Base-by-base conservation (phyloP, 352 stramenopile genomes). In the Pythium grandisporangium region DNA sequence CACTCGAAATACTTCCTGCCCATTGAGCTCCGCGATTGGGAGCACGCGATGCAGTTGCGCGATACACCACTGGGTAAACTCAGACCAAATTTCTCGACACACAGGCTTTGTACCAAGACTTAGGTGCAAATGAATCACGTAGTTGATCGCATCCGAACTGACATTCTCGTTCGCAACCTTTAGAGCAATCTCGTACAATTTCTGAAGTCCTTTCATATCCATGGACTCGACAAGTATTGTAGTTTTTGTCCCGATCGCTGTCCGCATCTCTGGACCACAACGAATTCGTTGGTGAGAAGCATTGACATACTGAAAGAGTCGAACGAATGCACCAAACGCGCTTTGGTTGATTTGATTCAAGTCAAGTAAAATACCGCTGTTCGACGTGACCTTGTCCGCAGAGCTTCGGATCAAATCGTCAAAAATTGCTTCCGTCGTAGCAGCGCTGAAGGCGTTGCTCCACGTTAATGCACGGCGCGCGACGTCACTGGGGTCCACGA, bases 401-500 rank as follows among this genome's bases (percentile, higher is more conserved):
- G 34, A 30, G 12, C 3, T 12, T 39, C 23, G 25, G 3, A 33
- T 45, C 4, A 58, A 38, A 36, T 63, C 54, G 24, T 24, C 23
- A 34, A 63, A 63, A 2, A 63, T 34, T n/a, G 55, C 54, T 38
- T 57, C 48, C 2, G 41, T 36, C 1, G 40, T 51, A 20, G 56
- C 37, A 10, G 48, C 42, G 37, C 41, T 66, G 38, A 90, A 74
- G 1, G 74, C 77, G 11, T 61, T 78, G 25, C 83, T 79, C 1
- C 54, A 60, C 0, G 72, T 66, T 43, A 82, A 84, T 1, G 69
- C 68, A 37, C 70, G 68, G 30, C 88, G 71, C 6, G 87, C 61
- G 17, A 84, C 83, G 42, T 87, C 82, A 30, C 66, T 71, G 5
- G 74, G 66, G 44, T 86, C 70, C 1, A 76, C 69, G 14, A 91